phyloP scores from a whole-genome alignment of 2,329 filamentous ascomycete species.

The Mariannaea sp. region DNA sequence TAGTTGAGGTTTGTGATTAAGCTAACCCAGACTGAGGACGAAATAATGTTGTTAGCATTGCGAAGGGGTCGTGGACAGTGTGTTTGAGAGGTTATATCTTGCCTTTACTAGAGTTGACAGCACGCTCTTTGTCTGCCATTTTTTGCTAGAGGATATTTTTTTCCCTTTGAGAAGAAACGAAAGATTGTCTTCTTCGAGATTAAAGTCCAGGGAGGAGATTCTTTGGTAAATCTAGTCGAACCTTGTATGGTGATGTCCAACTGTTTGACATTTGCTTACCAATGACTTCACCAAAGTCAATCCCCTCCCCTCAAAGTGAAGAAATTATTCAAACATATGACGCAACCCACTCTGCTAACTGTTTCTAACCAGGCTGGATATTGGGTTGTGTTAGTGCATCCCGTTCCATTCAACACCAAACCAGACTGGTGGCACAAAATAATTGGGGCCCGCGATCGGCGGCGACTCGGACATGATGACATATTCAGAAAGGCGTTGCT shows the following conservation, averaged over 20 bases:
- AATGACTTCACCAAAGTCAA: too few species aligned
- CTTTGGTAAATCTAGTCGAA: background rate
- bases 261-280: background rate
- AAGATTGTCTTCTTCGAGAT: background rate
- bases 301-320: background rate
- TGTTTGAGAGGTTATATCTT: constrained; percentile 4
- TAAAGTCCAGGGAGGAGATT: background rate
- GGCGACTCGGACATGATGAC: too few species aligned
- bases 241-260: background rate
- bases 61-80: constrained; percentile 5
- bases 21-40: constrained; percentile 82
- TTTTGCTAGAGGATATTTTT: background rate
- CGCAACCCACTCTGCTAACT: background rate
- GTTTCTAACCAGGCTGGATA: background rate
- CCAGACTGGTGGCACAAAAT: too few species aligned
- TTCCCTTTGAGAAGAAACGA: background rate
- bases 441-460: too few species aligned
- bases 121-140: constrained; percentile 38
- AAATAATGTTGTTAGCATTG: constrained; percentile 15
- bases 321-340: too few species aligned
- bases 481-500: too few species aligned
- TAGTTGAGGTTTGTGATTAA: constrained; percentile 86
- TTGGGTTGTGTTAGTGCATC: background rate
- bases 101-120: constrained; percentile 49
- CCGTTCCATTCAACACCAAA: too few species aligned